These are phyloP conservation scores for Abortiporus biennis DNA, from an alignment of 1,284 basidiomycete species.

Conservation along the genomic window DNA sequence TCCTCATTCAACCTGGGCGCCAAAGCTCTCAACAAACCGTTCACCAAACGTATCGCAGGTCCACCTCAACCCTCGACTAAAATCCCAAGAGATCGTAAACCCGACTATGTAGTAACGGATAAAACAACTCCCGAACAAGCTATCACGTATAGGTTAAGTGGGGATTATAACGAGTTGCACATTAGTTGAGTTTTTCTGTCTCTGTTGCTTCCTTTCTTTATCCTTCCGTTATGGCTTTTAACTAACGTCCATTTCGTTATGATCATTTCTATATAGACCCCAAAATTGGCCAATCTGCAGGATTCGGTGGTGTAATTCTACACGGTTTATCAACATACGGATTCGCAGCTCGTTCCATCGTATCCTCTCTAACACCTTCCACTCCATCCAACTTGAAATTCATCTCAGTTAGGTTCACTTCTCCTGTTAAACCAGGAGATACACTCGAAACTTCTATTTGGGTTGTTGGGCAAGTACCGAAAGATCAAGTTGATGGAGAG, in stretches of 20 bases:
- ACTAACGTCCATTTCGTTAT: not conserved
- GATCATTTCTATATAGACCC: slow-evolving; percentile 44
- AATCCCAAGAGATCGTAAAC: slow-evolving; percentile 61
- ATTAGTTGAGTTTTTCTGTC: slow-evolving; percentile 44
- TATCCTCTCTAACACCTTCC: slow-evolving; percentile 52
- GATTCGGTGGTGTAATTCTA: slow-evolving; percentile 77
- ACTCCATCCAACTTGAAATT: slow-evolving; percentile 56
- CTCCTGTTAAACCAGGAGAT: slow-evolving; percentile 77
- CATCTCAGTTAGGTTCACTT: slow-evolving; percentile 71
- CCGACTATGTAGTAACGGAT: slow-evolving; percentile 66
- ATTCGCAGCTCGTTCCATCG: slow-evolving; percentile 68
- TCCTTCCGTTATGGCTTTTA: not conserved
- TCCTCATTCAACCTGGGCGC: slow-evolving; percentile 72
- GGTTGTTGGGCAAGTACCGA: slow-evolving; percentile 67
- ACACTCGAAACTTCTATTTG: slow-evolving; percentile 72
- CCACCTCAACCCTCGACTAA: slow-evolving; percentile 62
- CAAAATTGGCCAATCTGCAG: slow-evolving; percentile 56
- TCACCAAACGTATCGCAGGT: slow-evolving; percentile 61
- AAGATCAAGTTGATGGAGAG: too few species aligned
- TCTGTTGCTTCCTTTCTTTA: not conserved
- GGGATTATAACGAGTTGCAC: slow-evolving; percentile 83
- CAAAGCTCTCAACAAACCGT: slow-evolving; percentile 64
- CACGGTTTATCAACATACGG: slow-evolving; percentile 79
- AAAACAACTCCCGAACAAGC: slow-evolving; percentile 74
- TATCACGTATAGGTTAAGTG: slow-evolving; percentile 71